Base-by-base conservation (phyloP, 768 basidiomycete genomes). In the Boletus sp. region DNA sequence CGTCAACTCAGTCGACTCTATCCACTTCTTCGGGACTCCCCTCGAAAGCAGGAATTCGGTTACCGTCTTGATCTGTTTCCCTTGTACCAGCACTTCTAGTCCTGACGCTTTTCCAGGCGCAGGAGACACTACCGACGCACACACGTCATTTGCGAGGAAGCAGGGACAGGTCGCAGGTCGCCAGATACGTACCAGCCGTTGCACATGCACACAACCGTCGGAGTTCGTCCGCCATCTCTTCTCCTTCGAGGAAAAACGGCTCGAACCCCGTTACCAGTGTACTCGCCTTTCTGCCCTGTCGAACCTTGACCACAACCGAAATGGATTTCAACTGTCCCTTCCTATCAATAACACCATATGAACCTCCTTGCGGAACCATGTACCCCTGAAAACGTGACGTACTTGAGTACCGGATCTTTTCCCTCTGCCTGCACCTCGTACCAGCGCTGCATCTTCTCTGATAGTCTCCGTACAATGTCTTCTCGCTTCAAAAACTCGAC, bases 21-120 rank as follows among this genome's bases (percentile, higher is more conserved):
- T 87, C 89, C 90, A 95, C 63, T 78, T 79, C 74, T 87, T 89
- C 27, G 92, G 90, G 32, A 95, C 80, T 0, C 93, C 91, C 58
- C 80, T 83, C 23, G 73, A 77, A 3, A 80, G 67, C 38, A 97
- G 67, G 55, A 91, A 79, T 5, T 89, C 87, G 10, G 78, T 74
- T 11, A 93, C 86, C 3, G 75, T 72, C 58, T 80, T 79, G 19
- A 77, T 75, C 62, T 96, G 93, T 57, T 88, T 89, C 2, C 94
- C 94, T 64, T 96, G 94, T 0, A 96, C 85, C 57, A 88, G 74
- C 9, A 97, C 84, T 62, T 94, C 90, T 49, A 80, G 60, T 2
- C 80, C 81, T 2, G 80, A 73, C 7, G 72, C 71, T 65, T 83
- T 86, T 0, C 87, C 85, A 6, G 73, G 75, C n/a, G 79, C 51